These are phyloP conservation scores for Porodaedalea pini DNA, from an alignment of 1,284 basidiomycete species.

Conservation along the genomic window DNA sequence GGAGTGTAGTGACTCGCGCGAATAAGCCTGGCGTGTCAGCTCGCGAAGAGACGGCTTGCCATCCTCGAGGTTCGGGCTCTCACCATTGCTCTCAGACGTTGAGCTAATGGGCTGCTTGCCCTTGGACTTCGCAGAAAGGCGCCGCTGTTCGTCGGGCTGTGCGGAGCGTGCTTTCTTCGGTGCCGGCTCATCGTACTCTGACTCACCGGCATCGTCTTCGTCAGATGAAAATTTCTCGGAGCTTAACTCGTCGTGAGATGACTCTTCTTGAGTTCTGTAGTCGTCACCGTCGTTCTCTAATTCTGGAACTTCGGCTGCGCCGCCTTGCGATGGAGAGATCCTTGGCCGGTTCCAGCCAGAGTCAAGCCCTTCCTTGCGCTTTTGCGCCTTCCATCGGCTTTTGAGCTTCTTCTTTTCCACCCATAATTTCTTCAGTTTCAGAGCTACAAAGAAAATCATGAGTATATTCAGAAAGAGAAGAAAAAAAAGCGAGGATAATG, in stretches of 20 bases:
- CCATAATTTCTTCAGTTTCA: conserved; percentile 71
- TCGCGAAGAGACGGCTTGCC: conserved; percentile 46
- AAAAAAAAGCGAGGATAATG: background rate
- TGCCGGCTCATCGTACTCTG: too few relatives aligned
- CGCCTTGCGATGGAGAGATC: too few relatives aligned
- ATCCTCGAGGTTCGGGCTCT: conserved; percentile 6
- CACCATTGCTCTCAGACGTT: background rate
- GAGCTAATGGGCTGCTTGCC: background rate
- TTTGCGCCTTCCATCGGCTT: conserved; percentile 73
- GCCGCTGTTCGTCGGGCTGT: background rate
- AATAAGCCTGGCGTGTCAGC: conserved; percentile 59
- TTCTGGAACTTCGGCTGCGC: too few relatives aligned
- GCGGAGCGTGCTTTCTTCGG: too few relatives aligned
- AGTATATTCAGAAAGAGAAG: background rate
- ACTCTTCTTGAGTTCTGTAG: background rate
- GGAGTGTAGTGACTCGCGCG: conserved; percentile 50
- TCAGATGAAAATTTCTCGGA: too few relatives aligned
- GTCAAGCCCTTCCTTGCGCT: conserved; percentile 53
- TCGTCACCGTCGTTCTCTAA: background rate
- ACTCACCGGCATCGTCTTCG: too few relatives aligned
- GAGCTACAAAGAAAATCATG: conserved; percentile 42
- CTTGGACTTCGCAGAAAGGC: background rate
- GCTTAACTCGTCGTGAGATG: too few relatives aligned
- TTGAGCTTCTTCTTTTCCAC: conserved; percentile 70
- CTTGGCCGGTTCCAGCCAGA: background rate